Conservation (phyloP, 345 rosid genomes). For the Brassica incana region DNA sequence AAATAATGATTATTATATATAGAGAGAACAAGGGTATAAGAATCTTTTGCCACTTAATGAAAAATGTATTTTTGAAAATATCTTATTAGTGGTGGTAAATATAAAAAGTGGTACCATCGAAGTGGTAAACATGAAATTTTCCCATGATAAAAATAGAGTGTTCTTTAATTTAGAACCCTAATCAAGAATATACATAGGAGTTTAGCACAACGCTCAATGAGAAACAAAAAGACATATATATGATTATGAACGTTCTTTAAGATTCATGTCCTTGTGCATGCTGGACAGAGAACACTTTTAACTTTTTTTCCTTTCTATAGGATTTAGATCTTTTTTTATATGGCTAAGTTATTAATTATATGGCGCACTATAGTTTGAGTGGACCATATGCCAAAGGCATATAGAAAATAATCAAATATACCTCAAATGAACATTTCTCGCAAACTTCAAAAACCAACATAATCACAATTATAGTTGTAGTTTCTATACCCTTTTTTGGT, state of each 20-base stretch:
- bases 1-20: too few relatives aligned
- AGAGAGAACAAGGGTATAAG: too few relatives aligned
- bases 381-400: neutral
- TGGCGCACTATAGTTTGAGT: neutral
- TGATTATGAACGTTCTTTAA: slow-evolving; percentile 27
- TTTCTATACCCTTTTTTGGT: neutral
- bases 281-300: slow-evolving; percentile 22
- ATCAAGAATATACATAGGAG: slow-evolving; percentile 4
- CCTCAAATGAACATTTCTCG: neutral
- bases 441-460: neutral
- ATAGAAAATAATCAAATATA: neutral
- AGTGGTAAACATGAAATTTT: too few relatives aligned
- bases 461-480: neutral
- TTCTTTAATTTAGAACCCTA: neutral
- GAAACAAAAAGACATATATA: slow-evolving; percentile 1
- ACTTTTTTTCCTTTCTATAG: neutral
- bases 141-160: too few relatives aligned
- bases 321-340: neutral
- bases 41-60: too few relatives aligned
- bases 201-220: slow-evolving; percentile 36
- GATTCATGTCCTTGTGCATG: slow-evolving; percentile 32
- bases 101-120: too few relatives aligned
- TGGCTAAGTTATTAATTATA: neutral
- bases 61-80: too few relatives aligned
- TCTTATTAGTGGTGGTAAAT: too few relatives aligned